Evolutionary conservation across 306 rosid genomes (phyloP).

Genomic region (Potentilla sterilis): DNA sequence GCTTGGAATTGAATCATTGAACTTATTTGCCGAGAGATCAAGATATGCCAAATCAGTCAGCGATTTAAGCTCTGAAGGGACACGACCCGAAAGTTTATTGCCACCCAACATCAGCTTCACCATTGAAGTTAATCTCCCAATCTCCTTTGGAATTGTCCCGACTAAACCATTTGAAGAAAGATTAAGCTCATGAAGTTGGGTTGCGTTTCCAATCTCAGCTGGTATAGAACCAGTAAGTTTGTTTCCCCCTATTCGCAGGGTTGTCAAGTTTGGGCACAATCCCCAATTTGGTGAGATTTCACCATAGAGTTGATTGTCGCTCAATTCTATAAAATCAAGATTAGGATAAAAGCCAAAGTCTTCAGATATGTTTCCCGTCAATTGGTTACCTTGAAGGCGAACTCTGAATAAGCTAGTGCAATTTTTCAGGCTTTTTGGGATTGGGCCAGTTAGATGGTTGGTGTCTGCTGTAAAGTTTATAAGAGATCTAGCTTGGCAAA

Average conservation of each 20-base stretch:
- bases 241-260: not conserved
- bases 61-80: not conserved
- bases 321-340: conserved; percentile 32
- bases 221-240: conserved; percentile 12
- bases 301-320: not conserved
- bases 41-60: not conserved
- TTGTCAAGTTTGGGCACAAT: not conserved
- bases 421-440: conserved; percentile 32
- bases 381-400: conserved; percentile 32
- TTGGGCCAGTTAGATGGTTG: conserved; percentile 17
- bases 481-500: not conserved
- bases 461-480: not conserved
- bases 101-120: not conserved
- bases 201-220: not conserved
- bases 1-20: not conserved
- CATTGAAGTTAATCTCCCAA: not conserved
- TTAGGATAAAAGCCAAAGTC: conserved; percentile 39
- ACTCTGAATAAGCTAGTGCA: conserved; percentile 32
- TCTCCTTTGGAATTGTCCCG: not conserved
- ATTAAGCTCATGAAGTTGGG: not conserved
- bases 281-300: conserved; percentile 21
- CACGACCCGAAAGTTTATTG: not conserved
- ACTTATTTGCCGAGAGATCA: not conserved
- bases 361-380: conserved; percentile 34
- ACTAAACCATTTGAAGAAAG: conserved; percentile 3